Evolutionary conservation across 495 filamentous ascomycete species (phyloP), one percentile per base, ranked within the genome.

Genomic region (Daldinia grandis): DNA sequence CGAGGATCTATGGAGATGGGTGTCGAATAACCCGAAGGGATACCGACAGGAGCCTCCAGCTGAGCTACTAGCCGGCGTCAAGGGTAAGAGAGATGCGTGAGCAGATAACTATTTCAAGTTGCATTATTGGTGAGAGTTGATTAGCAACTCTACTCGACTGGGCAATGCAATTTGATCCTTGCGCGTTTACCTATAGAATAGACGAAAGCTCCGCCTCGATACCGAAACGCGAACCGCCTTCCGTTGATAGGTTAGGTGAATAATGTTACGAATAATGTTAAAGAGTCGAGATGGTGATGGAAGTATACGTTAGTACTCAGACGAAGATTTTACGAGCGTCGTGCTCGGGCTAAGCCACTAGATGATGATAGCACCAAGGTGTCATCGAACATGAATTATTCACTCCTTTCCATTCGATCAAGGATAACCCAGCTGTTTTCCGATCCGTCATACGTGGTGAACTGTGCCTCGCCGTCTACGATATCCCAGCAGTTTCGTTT

Each of bases 1-100:
- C 79, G 89, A 89, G 76, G 93, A 98, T 77, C 85, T 99, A 63
- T 99, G 95, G 95, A 90, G 88, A 75, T 99, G 95, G 95, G 87
- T 88, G 24, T 87, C 91, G 79, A 98, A 98, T 82, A 98, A 99
- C 82, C 95, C 95, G 44, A 87, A 93, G 82, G 95, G 95, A 17
- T 98, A 98, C 82, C 85, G 93, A 58, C 94, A 98, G 81, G 82
- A 92, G 69, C 93, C 95, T 21, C 95, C 95, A 31, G 87, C 93
- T 64, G 90, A 91, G 79, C 85, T 99, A 72, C 76, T 98, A 28
- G 90, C 91, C 62, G 84, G 85, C 74, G 77, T 95, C 73, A 89
- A 93, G 75, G 74, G 75, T 2, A 76, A 74, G 60, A 72, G 49
- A 71, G 53, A 57, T 57, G 17, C 25, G 19, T 53, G 49, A 25